Evolutionary conservation across 2,329 filamentous ascomycete genomes (phyloP), one percentile per base, ranked within the genome.

Genomic region (Colletotrichum sp.): DNA sequence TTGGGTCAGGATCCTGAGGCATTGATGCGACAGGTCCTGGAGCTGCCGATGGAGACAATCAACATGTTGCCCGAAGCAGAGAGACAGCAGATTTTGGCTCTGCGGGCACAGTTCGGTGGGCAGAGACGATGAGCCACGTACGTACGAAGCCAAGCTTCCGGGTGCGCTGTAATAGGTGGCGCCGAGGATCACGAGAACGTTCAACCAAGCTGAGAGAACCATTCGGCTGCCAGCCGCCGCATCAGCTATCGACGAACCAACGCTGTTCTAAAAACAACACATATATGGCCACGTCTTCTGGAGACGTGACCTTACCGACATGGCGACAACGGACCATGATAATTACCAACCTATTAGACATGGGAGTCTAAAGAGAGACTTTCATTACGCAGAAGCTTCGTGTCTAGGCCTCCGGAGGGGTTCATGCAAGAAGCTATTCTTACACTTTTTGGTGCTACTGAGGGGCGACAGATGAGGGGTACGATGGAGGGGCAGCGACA

Each of bases 11-110:
- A 94, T 75, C 91, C 94, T 57, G 93, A 95, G 64, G 92, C 93
- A 59, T 89, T 98, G 70, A 93, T 98, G 83, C 91, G 94, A 78
- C 94, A 96, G 80, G 94, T 98, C 64, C 89, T 98, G 87, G 91
- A 90, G 70, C 92, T 98, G 87, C 92, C 95, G 4, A 94, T 95
- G 81, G 90, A 95, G 75, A 92, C 95, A 72, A 96, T 99, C 79
- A 94, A 96, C 82, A 91, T 92, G 81, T 87, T 98, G 65, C 92
- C 94, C 8, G 94, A 95, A 49, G 90, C 91, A 24, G 93, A 97
- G 81, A 90, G 94, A 70, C 91, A 91, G 76, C 95, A 98, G 84
- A 93, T 99, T 71, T 90, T 98, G 87, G 89, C 93, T 49, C 87
- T 98, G 72, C 90, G 95, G 71, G 92, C 93, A 78, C 89, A 91